These are phyloP conservation scores for Schizopora paradoxa DNA, from an alignment of 1,284 basidiomycete genomes.

Conservation along the genomic window DNA sequence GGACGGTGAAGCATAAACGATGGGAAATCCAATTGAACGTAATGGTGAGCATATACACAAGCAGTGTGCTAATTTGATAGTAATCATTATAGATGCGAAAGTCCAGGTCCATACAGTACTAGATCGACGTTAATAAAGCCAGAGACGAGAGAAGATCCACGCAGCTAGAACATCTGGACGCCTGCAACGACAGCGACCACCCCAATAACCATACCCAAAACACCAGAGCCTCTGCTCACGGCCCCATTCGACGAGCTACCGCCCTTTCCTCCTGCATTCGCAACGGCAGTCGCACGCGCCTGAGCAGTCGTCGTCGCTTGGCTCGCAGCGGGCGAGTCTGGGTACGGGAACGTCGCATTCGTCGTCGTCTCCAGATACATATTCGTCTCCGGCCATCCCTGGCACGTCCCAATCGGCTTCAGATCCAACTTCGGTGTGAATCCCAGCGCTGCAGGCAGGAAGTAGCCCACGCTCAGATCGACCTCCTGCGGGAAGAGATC, in stretches of 20 bases:
- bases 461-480: constrained; percentile 84
- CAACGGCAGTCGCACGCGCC: constrained; percentile 10
- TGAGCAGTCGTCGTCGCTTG: constrained; percentile 12
- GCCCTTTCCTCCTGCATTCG: background rate
- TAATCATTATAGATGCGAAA: no score
- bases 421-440: constrained; percentile 59
- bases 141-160: no score
- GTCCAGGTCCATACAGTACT: no score
- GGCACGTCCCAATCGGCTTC: constrained; percentile 61
- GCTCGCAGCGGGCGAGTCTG: constrained; percentile 21
- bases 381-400: constrained; percentile 44
- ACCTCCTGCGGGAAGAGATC: constrained; percentile 84
- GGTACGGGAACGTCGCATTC: constrained; percentile 55
- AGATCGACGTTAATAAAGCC: no score
- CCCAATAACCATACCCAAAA: background rate
- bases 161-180: background rate
- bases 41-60: no score
- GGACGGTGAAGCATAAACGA: no score
- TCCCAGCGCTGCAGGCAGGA: constrained; percentile 62
- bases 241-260: background rate
- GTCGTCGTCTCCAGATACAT: constrained; percentile 62
- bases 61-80: no score
- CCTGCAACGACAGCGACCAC: background rate
- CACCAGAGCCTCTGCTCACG: background rate
- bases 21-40: no score